Conservation (phyloP, 805 yeast species). For the Pichia thaimueangensis region DNA sequence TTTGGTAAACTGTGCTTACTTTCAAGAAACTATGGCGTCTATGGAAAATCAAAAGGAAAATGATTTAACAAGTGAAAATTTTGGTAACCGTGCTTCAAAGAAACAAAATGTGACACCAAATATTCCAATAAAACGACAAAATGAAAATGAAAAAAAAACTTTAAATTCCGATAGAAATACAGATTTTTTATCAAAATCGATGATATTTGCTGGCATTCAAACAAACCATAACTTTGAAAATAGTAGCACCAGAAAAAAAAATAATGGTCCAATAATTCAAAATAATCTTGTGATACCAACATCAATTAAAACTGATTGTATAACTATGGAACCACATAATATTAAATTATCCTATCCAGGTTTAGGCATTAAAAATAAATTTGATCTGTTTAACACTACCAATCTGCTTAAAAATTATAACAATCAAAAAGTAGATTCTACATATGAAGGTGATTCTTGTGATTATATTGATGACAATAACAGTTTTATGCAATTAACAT, state of each 20-base stretch:
- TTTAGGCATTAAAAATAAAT: constrained; percentile 7
- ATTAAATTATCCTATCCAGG: constrained; percentile 4
- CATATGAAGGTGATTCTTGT: background rate
- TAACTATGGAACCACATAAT: background rate
- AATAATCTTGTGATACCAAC: background rate
- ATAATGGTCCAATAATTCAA: background rate
- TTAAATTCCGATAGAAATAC: background rate
- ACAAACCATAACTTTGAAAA: background rate
- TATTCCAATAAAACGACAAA: background rate
- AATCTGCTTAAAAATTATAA: background rate
- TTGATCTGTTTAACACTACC: constrained; percentile 1
- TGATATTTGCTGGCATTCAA: constrained; percentile 8
- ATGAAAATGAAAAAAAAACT: background rate
- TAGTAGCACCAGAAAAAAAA: background rate
- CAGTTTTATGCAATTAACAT: background rate
- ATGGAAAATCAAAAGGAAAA: constrained; percentile 17
- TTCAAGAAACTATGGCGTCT: constrained; percentile 36
- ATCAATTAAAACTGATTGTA: background rate
- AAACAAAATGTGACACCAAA: background rate
- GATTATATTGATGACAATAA: background rate
- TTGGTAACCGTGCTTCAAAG: background rate
- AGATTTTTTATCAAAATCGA: too few species aligned
- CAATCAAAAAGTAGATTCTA: background rate
- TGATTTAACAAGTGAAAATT: background rate
- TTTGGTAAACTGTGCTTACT: constrained; percentile 48